Base-by-base conservation (phyloP, 2,329 filamentous ascomycete species). In the Pseudocercospora vitis region DNA sequence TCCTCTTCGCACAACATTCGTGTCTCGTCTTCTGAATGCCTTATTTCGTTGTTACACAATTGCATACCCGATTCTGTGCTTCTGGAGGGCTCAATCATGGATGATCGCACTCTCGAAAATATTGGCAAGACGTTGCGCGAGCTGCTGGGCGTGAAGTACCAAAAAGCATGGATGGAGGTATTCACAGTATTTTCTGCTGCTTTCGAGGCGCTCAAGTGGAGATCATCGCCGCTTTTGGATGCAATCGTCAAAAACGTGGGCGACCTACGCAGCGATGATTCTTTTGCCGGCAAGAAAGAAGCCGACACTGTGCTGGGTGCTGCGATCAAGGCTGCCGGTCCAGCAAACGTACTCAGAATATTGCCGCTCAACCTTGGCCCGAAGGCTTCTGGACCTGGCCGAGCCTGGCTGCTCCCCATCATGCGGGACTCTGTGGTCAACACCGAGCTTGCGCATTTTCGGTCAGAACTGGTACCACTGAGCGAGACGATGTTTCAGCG, bases 381-480 rank as follows among this genome's bases (percentile, higher is more conserved):
- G 28, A 87, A 87, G 67, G 88, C 91, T 18, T 81, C 85, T 64
- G 88, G 87, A 66, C 83, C 88, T 19, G 94, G 94, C 48, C 82
- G 94, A 67, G 94, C 94, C 12, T 99, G 94, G 94, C 82, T 99
- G 75, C 81, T 99, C 48, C 94, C 94, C 1, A 83, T 97, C 48
- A 82, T 99, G 57, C 84, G 94, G 61, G 91, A 96, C 69, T 88
- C 88, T 65, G 88, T 92, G 7, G 88, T 88, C 68, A 97, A 97
- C 74, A 95, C 94, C 1, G 84, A 87, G 55, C 77, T 99, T 9
- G 79, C 80, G 1, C 91, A 96, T 71, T 99, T 99, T 79, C 86
- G 85, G 63, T 76, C 79, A 2, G 90, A 95, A 65, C 85, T 99
- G 71, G 84, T 96, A 4, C 91, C 94, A 12, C 77, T 99, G 19